Evolutionary conservation across 2,329 filamentous ascomycete genomes (phyloP).

Genomic region (Botrytis fragariae): DNA sequence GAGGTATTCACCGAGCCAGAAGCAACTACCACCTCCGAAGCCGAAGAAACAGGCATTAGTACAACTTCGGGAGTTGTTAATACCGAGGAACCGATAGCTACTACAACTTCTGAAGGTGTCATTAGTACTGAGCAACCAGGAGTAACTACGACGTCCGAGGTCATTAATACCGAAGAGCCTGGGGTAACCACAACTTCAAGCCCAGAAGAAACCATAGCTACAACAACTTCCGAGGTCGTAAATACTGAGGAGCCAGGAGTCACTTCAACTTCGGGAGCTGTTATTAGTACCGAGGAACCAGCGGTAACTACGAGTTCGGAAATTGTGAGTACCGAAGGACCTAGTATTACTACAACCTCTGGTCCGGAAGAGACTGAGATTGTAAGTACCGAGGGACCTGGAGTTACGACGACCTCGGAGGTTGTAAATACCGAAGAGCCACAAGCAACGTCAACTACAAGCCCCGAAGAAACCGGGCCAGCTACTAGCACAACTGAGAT

Average conservation of each 20-base stretch:
- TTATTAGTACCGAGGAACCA: conserved; percentile 1
- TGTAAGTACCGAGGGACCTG: background rate
- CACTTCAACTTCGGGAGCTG: background rate
- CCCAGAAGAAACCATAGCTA: background rate
- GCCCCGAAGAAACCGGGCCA: background rate
- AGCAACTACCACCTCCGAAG: background rate
- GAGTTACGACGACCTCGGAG: background rate
- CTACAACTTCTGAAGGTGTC: background rate
- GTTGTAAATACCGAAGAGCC: background rate
- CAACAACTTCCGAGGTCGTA: background rate
- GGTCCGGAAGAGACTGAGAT: background rate
- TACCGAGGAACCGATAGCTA: background rate
- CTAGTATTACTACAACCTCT: background rate
- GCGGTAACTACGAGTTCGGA: background rate
- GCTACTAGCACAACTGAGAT: background rate
- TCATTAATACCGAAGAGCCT: background rate
- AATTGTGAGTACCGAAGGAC: background rate
- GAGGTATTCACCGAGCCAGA: background rate
- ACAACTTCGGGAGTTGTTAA: background rate
- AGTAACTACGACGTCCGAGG: background rate
- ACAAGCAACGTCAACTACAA: too few species aligned
- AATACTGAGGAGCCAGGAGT: background rate
- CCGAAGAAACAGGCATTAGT: background rate
- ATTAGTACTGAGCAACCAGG: background rate
- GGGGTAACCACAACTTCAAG: too few species aligned